Percentiles rank a stretch among this genome's conserved stretches.
phyloP scores from a whole-genome alignment of 1,284 basidiomycete species.

The Inonotus obliquus region DNA sequence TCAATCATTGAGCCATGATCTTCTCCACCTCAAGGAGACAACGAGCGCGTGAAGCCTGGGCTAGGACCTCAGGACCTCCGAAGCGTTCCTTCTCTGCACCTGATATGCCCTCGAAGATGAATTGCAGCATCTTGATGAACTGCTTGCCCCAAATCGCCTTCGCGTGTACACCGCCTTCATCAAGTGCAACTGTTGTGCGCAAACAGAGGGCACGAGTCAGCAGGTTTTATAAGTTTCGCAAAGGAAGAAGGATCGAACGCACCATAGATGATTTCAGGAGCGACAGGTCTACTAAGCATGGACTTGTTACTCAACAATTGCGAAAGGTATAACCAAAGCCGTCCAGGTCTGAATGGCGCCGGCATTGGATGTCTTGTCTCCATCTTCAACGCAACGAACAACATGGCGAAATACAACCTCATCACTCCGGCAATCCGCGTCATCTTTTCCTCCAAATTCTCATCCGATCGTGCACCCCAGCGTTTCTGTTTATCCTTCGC shows the following conservation, averaged over 20 bases:
- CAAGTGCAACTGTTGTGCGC: conserved; percentile 53
- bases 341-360: conserved; percentile 47
- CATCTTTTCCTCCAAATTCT: conserved; percentile 64
- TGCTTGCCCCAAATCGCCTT: conserved; percentile 69
- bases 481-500: conserved; percentile 58
- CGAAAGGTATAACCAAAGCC: conserved; percentile 67
- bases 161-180: conserved; percentile 64
- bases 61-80: conserved; percentile 52
- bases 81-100: conserved; percentile 42
- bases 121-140: conserved; percentile 69
- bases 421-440: conserved; percentile 79
- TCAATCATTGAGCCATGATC: conserved; percentile 38
- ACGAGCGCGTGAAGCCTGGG: conserved; percentile 53
- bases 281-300: conserved; percentile 51
- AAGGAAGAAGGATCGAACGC: conserved; percentile 18
- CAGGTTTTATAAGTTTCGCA: no score
- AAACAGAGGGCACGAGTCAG: conserved; percentile 16
- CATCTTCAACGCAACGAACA: conserved; percentile 43
- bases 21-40: conserved; percentile 63
- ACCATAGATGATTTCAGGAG: conserved; percentile 65
- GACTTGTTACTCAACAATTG: conserved; percentile 48
- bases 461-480: conserved; percentile 61
- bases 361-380: conserved; percentile 24
- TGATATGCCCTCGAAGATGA: conserved; percentile 62
- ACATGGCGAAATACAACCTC: conserved; percentile 84